These are phyloP conservation scores for Jacaranda copaia DNA, from an alignment of 257 asterid genomes.

Conservation along the genomic window DNA sequence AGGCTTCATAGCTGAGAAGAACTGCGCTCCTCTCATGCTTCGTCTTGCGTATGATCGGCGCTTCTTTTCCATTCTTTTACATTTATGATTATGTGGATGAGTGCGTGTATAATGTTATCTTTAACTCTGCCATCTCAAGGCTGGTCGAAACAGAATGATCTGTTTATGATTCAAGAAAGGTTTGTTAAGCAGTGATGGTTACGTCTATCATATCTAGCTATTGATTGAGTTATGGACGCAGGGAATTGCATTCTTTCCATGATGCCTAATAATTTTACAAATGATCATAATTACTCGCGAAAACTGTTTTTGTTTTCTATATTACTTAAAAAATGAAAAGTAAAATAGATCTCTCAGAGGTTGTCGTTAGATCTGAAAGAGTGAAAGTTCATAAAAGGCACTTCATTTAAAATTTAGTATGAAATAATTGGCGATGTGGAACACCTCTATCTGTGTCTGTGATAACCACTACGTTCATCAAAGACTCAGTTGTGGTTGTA, in stretches of 20 bases:
- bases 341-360: not conserved
- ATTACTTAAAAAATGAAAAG: not conserved
- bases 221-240: not conserved
- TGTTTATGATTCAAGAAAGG: conserved; percentile 3
- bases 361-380: not conserved
- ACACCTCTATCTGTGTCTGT: not conserved
- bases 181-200: not conserved
- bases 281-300: not conserved
- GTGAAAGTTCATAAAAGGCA: not conserved
- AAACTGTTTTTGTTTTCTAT: not conserved
- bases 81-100: not conserved
- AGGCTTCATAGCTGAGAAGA: conserved; percentile 87
- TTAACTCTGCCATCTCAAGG: not conserved
- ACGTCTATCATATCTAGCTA: not conserved
- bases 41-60: conserved; percentile 70
- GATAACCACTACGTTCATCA: not conserved
- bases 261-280: not conserved
- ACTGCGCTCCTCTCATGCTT: conserved; percentile 92
- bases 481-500: not conserved
- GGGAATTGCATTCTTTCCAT: not conserved
- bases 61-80: not conserved
- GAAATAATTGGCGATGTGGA: not conserved
- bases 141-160: not conserved
- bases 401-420: not conserved
- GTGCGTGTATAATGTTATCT: not conserved